Evolutionary conservation across 768 basidiomycete genomes (phyloP).

Genomic region (Lactarius indigo): DNA sequence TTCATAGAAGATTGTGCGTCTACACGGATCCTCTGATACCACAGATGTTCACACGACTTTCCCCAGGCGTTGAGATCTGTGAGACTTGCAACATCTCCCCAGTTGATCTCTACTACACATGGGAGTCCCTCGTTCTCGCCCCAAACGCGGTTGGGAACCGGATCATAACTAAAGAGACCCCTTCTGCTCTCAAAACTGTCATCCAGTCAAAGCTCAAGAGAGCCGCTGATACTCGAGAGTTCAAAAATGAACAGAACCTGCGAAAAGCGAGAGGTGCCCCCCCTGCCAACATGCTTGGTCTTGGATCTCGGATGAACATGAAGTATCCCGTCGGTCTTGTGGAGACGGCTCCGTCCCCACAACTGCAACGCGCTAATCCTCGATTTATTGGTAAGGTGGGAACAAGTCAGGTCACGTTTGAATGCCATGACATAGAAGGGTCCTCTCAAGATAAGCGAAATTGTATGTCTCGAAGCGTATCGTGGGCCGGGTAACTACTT

Average conservation of each 20-base stretch:
- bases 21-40: neutral
- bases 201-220: constrained; percentile 16
- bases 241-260: neutral
- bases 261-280: constrained; percentile 1
- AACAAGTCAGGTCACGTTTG: constrained; percentile 14
- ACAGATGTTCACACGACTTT: neutral
- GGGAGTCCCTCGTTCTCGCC: constrained; percentile 46
- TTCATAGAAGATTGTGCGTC: constrained; percentile 24
- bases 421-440: constrained; percentile 19
- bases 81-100: constrained; percentile 54
- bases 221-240: neutral
- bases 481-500: neutral
- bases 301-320: constrained; percentile 29
- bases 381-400: constrained; percentile 7
- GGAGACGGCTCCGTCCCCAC: neutral
- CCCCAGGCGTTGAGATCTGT: constrained; percentile 60
- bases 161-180: constrained; percentile 24
- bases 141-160: constrained; percentile 5
- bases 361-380: neutral
- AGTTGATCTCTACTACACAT: constrained; percentile 59
- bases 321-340: constrained; percentile 29
- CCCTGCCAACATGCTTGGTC: constrained; percentile 22
- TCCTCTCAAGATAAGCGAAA: constrained; percentile 40
- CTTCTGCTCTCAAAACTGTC: constrained; percentile 9
- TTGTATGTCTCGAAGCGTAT: constrained; percentile 43